Evolutionary conservation across 192 early-diverging fungal genomes (phyloP).

Genomic region (Chytriomyces sp.): DNA sequence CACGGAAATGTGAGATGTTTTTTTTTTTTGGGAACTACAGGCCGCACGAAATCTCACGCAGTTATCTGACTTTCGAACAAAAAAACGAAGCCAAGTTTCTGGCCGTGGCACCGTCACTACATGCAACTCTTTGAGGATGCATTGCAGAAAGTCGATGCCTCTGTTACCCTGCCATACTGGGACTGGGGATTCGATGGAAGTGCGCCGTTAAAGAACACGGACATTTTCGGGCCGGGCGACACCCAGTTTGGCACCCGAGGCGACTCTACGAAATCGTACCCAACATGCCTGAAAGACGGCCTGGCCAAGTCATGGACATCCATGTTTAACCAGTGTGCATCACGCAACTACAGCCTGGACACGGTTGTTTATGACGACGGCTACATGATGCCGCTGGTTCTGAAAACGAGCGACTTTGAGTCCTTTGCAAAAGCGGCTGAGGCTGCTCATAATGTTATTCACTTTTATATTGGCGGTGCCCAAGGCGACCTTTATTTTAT

Average conservation of each 20-base stretch:
- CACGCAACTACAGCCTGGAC: constrained; percentile 33
- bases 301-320: constrained; percentile 34
- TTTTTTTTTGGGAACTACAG: background rate
- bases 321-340: constrained; percentile 16
- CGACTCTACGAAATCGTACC: constrained; percentile 8
- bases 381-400: constrained; percentile 19
- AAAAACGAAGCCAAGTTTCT: constrained; percentile 30
- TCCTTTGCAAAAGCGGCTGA: constrained; percentile 30
- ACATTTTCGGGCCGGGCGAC: constrained; percentile 22
- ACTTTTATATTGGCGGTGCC: constrained; percentile 37
- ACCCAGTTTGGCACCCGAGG: constrained; percentile 36
- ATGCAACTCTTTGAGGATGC: constrained; percentile 31
- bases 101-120: constrained; percentile 49
- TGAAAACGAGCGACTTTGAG: constrained; percentile 8
- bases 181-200: constrained; percentile 54
- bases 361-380: constrained; percentile 24
- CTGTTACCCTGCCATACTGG: constrained; percentile 50
- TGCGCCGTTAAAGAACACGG: constrained; percentile 22
- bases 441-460: constrained; percentile 36
- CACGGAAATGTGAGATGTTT: constrained; percentile 33
- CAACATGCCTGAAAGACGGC: constrained; percentile 34
- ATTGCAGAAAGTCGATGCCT: constrained; percentile 30
- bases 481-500: constrained; percentile 37
- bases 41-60: background rate
- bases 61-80: background rate